These are phyloP conservation scores for Amaranthus tricolor DNA, from an alignment of 179 eudicot genomes.

Conservation along the genomic window DNA sequence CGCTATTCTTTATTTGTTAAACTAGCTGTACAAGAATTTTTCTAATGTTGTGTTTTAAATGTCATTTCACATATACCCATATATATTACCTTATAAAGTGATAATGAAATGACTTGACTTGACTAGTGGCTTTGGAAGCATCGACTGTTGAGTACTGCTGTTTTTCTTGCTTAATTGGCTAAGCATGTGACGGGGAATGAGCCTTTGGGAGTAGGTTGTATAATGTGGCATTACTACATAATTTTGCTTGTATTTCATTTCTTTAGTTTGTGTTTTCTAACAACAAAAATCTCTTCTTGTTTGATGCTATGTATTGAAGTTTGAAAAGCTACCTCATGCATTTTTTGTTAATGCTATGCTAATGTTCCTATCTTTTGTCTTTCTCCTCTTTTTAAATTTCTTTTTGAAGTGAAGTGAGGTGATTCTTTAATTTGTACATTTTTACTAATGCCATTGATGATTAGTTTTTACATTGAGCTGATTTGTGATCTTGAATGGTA, in stretches of 20 bases:
- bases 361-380: background rate
- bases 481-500: constrained; percentile 15
- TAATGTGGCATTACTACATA: background rate
- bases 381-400: too few relatives aligned
- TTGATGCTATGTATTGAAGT: background rate
- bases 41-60: background rate
- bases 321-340: background rate
- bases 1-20: too few relatives aligned
- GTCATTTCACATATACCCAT: background rate
- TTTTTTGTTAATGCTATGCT: background rate
- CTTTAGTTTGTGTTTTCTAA: background rate
- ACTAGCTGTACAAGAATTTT: background rate
- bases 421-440: background rate
- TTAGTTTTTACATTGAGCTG: background rate
- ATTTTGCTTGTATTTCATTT: background rate
- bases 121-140: background rate
- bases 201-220: background rate
- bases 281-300: background rate
- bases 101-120: background rate
- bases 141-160: background rate
- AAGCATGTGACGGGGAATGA: too few relatives aligned
- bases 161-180: too few relatives aligned
- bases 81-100: background rate
- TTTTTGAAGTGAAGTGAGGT: background rate
- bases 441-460: background rate